These are phyloP conservation scores for Anastatica hierochuntica DNA, from an alignment of 345 rosid genomes.

Conservation along the genomic window DNA sequence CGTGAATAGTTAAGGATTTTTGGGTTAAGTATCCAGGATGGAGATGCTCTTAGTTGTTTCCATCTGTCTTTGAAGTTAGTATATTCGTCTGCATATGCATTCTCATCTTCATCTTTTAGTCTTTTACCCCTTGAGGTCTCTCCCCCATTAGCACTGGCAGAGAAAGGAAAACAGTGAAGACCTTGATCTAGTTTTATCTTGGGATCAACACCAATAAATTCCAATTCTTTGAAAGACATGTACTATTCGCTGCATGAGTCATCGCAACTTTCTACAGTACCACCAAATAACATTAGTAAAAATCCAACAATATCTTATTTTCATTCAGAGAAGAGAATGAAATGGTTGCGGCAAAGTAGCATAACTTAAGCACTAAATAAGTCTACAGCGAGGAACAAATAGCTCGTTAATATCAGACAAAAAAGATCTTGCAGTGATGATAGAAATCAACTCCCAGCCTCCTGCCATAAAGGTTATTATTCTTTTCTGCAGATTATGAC, in stretches of 20 bases:
- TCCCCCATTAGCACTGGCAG: conserved; percentile 17
- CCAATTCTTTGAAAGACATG: conserved; percentile 19
- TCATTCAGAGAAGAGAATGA: not conserved
- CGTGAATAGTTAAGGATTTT: too few species aligned
- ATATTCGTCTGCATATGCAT: conserved; percentile 19
- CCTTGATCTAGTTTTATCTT: conserved; percentile 31
- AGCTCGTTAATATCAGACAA: too few species aligned
- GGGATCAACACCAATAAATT: conserved; percentile 16
- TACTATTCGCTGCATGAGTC: not conserved
- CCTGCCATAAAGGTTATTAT: conserved; percentile 16
- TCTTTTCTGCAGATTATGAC: conserved; percentile 3
- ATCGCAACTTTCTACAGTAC: conserved; percentile 11
- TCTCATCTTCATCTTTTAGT: conserved; percentile 46
- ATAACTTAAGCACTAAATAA: too few species aligned
- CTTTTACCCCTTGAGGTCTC: conserved; percentile 52
- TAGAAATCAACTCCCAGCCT: conserved; percentile 31
- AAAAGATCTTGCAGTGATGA: conserved; percentile 35
- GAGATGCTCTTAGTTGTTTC: conserved; percentile 51
- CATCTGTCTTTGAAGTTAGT: conserved; percentile 32
- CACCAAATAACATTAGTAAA: conserved; percentile 1
- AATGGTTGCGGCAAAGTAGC: not conserved
- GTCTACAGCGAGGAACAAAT: too few species aligned
- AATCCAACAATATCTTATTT: not conserved
- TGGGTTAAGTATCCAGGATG: too few species aligned
- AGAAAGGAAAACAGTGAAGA: conserved; percentile 23